Percentiles rank a stretch among this genome's conserved stretches.
phyloP scores from a whole-genome alignment of 176 grass and related monocot genomes.

The barley (Hordeum vulgare) region DNA sequence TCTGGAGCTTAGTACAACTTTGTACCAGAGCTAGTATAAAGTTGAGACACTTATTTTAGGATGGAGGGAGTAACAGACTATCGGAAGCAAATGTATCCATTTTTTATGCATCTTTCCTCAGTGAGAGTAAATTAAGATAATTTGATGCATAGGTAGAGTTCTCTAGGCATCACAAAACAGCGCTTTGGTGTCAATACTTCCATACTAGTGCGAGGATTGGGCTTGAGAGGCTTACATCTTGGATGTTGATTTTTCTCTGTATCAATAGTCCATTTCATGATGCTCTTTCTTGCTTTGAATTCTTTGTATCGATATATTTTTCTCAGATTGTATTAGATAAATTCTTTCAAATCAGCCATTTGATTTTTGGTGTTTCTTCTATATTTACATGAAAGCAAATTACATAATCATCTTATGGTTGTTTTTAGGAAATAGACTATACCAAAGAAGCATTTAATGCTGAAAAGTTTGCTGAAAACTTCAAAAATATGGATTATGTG shows the following conservation, averaged over 20 bases:
- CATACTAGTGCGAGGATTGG: background rate
- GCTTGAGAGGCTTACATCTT: background rate
- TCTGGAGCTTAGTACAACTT: too few species aligned
- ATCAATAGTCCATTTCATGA: background rate
- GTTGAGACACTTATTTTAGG: too few species aligned
- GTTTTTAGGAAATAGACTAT: conserved; percentile 96
- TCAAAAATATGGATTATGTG: conserved; percentile 80
- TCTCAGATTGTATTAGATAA: background rate
- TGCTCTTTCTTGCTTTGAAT: background rate
- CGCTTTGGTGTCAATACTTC: background rate
- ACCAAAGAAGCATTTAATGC: conserved; percentile 98
- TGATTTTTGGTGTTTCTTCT: conserved; percentile 1
- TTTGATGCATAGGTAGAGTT: background rate
- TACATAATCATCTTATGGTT: conserved; percentile 17
- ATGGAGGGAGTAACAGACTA: too few species aligned
- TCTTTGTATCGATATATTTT: background rate
- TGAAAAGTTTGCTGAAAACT: conserved; percentile 82
- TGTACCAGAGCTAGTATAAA: too few species aligned
- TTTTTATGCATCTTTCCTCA: background rate
- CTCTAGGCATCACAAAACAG: background rate
- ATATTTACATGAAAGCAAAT: background rate
- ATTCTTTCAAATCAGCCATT: background rate
- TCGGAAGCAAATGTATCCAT: background rate
- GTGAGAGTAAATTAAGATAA: background rate
- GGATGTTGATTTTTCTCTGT: background rate